Percentiles rank a stretch among this genome's conserved stretches.
Evolutionary conservation across 495 filamentous ascomycete genomes (phyloP).

Genomic region (Daldinia childiae): DNA sequence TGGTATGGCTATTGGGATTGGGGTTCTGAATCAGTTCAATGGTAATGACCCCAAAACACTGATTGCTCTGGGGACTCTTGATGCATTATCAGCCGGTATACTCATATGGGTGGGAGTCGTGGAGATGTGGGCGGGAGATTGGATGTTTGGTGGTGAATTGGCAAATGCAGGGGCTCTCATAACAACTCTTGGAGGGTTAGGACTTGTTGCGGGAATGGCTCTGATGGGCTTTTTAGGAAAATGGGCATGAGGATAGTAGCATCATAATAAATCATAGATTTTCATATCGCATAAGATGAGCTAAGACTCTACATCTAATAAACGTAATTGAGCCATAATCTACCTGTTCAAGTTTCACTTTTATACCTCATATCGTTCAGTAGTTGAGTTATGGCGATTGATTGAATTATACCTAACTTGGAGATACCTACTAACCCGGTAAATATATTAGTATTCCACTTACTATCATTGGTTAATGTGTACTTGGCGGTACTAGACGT

Average conservation of each 20-base stretch:
- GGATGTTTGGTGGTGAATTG: constrained; percentile 57
- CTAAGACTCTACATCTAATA: background rate
- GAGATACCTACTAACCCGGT: no score
- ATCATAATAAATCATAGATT: background rate
- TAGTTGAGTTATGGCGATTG: no score
- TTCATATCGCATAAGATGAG: background rate
- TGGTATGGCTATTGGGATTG: constrained; percentile 69
- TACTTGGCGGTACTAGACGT: no score
- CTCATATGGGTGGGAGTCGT: constrained; percentile 67
- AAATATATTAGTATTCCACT: no score
- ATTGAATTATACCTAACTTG: no score
- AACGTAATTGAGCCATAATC: background rate
- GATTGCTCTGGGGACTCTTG: constrained; percentile 66
- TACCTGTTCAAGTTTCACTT: background rate
- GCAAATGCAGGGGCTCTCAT: constrained; percentile 37
- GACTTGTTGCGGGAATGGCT: constrained; percentile 49
- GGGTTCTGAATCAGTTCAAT: constrained; percentile 63
- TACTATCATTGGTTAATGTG: no score
- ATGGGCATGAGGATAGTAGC: constrained; percentile 50
- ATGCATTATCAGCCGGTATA: constrained; percentile 67
- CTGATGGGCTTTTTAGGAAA: constrained; percentile 57
- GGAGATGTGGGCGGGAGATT: constrained; percentile 68
- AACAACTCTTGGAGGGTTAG: constrained; percentile 45
- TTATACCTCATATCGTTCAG: no score
- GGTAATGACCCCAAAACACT: constrained; percentile 63